Evolutionary conservation across 805 yeast genomes (phyloP), one percentile per base, ranked within the genome.

Genomic region (Wickerhamomyces mucosus): DNA sequence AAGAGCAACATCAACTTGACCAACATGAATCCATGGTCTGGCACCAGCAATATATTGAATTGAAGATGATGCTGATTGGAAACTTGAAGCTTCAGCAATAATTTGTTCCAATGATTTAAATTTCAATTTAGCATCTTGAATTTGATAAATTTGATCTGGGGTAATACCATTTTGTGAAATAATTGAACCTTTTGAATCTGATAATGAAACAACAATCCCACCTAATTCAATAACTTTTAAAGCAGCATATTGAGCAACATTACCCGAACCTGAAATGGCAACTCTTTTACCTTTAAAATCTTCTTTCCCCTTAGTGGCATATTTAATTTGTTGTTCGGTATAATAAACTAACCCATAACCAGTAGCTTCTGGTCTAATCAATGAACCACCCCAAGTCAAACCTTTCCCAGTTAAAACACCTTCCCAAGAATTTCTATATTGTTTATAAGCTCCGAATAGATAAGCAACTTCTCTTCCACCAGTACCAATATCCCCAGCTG

Each of bases 361-460:
- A 42, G 98, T 89, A 45, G 98, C 98, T 75, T 89, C 98, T 46
- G 97, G 96, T 67, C 98, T 82, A 67, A 89, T 88, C 60, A 89
- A 72, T 53, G 97, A 89, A 55, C 97, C 98, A 74, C 98, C 98
- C 96, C 96, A 92, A 59, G 80, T 67, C 56, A 88, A 72, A 55
- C 96, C 96, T 72, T 89, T 89, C 65, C 98, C 98, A 58, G 98
- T 89, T 51, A 89, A 72, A 32, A 89, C 94, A 73, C 97, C 97
- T 61, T 89, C 89, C 79, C 86, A 89, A 56, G 77, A 70, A 78
- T 89, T 89, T 65, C 73, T 79, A 76, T 72, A 71, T 52, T 72
- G 69, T 75, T 86, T 85, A 86, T 83, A 89, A 48, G 96, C 96
- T 66, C 98, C 98, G 51, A 85, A 92, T 59, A 89, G 67, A 82